Base-by-base conservation (phyloP, 139 green algal species). In the Chlorella vulgaris region DNA sequence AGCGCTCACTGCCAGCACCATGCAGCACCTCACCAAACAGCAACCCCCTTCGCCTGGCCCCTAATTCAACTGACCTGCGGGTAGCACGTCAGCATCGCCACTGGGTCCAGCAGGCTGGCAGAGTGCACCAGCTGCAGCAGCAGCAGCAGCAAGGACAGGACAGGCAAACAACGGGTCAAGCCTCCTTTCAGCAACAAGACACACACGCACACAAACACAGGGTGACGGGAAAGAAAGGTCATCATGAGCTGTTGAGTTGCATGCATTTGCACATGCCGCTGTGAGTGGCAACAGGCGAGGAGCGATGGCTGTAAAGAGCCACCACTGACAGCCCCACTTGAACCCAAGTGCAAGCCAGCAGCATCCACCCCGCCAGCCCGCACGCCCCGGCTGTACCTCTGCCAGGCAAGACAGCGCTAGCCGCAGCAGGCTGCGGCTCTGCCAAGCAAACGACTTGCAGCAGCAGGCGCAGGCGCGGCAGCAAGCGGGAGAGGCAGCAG, bases 51-150 rank as follows among this genome's bases (percentile, higher is more conserved):
- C 1, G 35, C 7, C 70, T 47, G 29, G 1, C 2, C 71, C 24
- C 6, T 15, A n/a, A n/a, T n/a, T n/a, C n/a, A n/a, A n/a, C 74
- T 73, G 58, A 29, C 74, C 68, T 90, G 76, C 0, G 88, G 88
- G 38, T 85, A 86, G 86, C 86, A 92, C 0, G 84, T 90, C 74
- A 92, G 60, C 61, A 90, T 69, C 67, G 81, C 86, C 19, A 92
- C 88, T 2, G 88, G 88, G 79, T 92, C 88, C 39, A 92, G 65
- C 58, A 92, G 53, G 38, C 60, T 65, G 42, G 86, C 26, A 21
- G 66, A 79, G 42, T 85, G 78, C 29, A 86, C 78, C 66, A 85
- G 26, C 68, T 83, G 82, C 51, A 53, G 31, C 5, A 62, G 19
- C 7, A 24, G 66, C 53, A 70, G 28, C 31, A 22, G 2, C 50